phyloP scores from a whole-genome alignment of 225 moss, liverwort and hornwort genomes.

The Marchantia paleacea region DNA sequence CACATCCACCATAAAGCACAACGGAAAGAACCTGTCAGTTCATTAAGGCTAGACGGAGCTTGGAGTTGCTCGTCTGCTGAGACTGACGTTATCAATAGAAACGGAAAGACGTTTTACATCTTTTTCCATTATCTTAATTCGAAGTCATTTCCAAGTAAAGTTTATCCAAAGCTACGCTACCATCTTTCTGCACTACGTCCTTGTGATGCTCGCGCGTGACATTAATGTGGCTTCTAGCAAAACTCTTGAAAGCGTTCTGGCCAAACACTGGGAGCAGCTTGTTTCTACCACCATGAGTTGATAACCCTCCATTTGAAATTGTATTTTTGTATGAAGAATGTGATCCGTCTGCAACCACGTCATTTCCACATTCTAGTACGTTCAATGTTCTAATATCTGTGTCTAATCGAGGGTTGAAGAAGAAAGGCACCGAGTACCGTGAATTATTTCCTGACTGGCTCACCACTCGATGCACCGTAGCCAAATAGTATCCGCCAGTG shows the following conservation, averaged over 20 bases:
- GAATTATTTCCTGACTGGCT: slow-evolving; percentile 45
- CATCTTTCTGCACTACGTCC: slow-evolving; percentile 31
- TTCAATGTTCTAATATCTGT: slow-evolving; percentile 44
- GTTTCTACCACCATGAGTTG: slow-evolving; percentile 32
- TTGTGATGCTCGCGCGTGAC: slow-evolving; percentile 26
- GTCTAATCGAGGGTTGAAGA: slow-evolving; percentile 68
- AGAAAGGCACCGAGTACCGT: slow-evolving; percentile 66
- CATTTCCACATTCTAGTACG: background rate
- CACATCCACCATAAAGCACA: too few species aligned
- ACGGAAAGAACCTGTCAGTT: too few species aligned
- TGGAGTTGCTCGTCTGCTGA: too few species aligned
- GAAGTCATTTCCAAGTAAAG: slow-evolving; percentile 11
- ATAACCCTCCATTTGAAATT: slow-evolving; percentile 3
- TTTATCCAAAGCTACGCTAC: slow-evolving; percentile 20
- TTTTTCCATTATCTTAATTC: background rate
- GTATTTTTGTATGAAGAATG: background rate
- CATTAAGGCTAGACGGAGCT: too few species aligned
- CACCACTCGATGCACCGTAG: slow-evolving; percentile 68
- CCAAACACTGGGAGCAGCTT: slow-evolving; percentile 37
- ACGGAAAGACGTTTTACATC: too few species aligned
- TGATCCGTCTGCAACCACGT: background rate
- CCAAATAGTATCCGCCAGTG: slow-evolving; percentile 64
- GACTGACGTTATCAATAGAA: too few species aligned
- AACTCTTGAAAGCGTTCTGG: slow-evolving; percentile 40
- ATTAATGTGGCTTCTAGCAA: slow-evolving; percentile 32